Percentiles rank a stretch among this genome's conserved stretches.
Evolutionary conservation across 257 asterid species (phyloP).

Genomic region (Rubia yunnanensis): DNA sequence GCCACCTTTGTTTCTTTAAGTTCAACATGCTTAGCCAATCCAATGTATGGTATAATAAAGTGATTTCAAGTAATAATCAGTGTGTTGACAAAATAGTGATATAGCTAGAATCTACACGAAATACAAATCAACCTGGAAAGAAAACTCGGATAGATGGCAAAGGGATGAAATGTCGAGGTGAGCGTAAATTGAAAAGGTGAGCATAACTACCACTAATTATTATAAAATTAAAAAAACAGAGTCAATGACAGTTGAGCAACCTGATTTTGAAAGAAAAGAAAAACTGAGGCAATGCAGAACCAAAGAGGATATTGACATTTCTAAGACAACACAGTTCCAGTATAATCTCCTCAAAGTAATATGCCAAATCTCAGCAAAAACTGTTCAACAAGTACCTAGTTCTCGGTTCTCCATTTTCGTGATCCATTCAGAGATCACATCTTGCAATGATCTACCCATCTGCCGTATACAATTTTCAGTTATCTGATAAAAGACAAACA

Average conservation of each 20-base stretch:
- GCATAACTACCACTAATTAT: not conserved
- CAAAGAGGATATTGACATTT: not conserved
- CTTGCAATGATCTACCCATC: conserved; percentile 72
- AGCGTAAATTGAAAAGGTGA: too few species aligned
- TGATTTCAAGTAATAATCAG: not conserved
- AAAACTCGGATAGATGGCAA: not conserved
- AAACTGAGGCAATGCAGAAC: not conserved
- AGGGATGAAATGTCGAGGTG: not conserved
- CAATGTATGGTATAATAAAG: not conserved
- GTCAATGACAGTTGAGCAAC: not conserved
- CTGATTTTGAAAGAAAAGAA: not conserved
- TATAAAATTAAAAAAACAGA: not conserved
- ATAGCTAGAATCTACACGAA: not conserved
- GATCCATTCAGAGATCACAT: conserved; percentile 75
- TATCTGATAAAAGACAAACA: conserved; percentile 33
- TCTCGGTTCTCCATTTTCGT: conserved; percentile 54
- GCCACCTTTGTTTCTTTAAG: not conserved
- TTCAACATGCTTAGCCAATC: not conserved
- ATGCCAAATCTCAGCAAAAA: not conserved
- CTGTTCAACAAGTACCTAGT: conserved; percentile 41
- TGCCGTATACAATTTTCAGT: conserved; percentile 74
- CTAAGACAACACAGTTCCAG: not conserved
- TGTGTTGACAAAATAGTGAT: not conserved
- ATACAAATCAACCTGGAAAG: not conserved
- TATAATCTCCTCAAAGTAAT: not conserved